Base-by-base conservation (phyloP, 371 early-diverging fungal species). In the Polyrhizophydium stewartii region DNA sequence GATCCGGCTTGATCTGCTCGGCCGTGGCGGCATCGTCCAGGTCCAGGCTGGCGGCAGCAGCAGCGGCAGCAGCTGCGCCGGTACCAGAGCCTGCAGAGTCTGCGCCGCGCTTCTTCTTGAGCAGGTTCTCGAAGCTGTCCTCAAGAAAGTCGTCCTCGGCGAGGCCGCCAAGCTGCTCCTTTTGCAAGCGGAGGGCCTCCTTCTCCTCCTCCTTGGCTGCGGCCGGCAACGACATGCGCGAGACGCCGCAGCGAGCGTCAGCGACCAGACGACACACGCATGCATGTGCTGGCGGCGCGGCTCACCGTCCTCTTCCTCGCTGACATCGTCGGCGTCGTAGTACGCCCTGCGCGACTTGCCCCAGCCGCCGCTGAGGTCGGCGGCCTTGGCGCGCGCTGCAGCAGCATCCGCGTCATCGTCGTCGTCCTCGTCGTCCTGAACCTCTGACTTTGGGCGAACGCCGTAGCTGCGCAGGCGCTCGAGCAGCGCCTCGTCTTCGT, bases 61-160 rank as follows among this genome's bases (percentile, higher is more conserved):
- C 49, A 52, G 50, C 64, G 43, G 55, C 59, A 35, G 64, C 64
- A 56, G 58, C 69, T 43, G 40, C 67, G 17, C 35, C 61, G 5
- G 71, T 32, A 12, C 70, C 61, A 13, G 58, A 64, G 32, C 62
- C 59, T 24, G 63, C 45, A 21, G 33, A 67, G 51, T 67, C 78
- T 21, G 53, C 52, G 19, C 53, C 61, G 47, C 45, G 56, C 58
- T 1, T 66, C 31, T 10, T 58, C 40, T 55, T 49, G 25, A 52
- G 52, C 13, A 68, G 43, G 21, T 55, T 73, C 65, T 62, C 78
- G 52, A 73, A 70, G 55, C 79, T 66, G 58, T 87, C 89, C 57
- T 89, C 92, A n/a, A 95, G 75, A 67, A 94, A 96, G 80, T 97
- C 96, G 35, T 85, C 89, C 72, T 94, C 96, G 37, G 86, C 81